Percentiles rank a stretch among this genome's conserved stretches.
phyloP scores from a whole-genome alignment of 371 early-diverging fungal species.

The Paraphysoderma sedebokerense region DNA sequence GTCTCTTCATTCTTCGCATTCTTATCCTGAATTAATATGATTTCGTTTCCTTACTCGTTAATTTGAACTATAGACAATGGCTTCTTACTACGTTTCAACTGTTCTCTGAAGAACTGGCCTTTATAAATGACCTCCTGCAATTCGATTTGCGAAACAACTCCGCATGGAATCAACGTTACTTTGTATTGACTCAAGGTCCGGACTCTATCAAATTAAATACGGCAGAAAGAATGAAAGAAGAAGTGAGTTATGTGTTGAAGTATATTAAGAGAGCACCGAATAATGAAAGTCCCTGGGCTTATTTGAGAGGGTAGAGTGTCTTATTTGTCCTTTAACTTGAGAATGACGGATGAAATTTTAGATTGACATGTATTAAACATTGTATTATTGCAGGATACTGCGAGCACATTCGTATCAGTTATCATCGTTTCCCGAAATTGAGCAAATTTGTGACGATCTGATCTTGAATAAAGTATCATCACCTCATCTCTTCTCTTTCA shows the following conservation, averaged over 20 bases:
- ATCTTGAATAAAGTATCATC: background rate
- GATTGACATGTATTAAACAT: background rate
- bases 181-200: constrained; percentile 31
- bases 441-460: background rate
- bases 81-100: constrained; percentile 51
- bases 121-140: constrained; percentile 45
- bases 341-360: background rate
- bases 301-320: constrained; percentile 42
- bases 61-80: constrained; percentile 90
- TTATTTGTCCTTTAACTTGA: background rate
- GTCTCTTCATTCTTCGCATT: background rate
- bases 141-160: constrained; percentile 89
- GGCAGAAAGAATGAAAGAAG: constrained; percentile 21
- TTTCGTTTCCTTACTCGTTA: too few species aligned
- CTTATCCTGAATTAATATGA: background rate
- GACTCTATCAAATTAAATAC: constrained; percentile 13
- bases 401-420: background rate
- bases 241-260: constrained; percentile 39
- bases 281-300: constrained; percentile 83
- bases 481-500: background rate
- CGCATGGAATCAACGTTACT: constrained; percentile 93
- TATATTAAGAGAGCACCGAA: constrained; percentile 61
- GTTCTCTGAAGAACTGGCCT: constrained; percentile 60
- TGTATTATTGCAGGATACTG: background rate
- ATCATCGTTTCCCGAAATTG: background rate